These are phyloP conservation scores for Gomphus sp. DNA, from an alignment of 1,284 basidiomycete species.

Conservation along the genomic window DNA sequence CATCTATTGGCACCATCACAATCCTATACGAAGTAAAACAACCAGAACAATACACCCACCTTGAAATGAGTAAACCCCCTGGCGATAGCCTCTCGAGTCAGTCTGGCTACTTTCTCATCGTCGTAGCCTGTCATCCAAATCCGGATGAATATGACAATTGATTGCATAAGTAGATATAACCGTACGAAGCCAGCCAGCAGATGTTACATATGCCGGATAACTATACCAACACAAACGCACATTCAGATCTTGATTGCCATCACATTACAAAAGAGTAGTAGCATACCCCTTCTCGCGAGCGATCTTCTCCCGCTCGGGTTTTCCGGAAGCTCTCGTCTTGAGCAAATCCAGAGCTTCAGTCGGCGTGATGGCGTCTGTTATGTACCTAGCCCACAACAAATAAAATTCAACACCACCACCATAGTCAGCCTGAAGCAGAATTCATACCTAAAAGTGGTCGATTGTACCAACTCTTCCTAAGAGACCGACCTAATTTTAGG, in stretches of 20 bases:
- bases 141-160: not conserved
- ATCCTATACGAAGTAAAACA: not conserved
- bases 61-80: constrained; percentile 95
- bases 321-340: constrained; percentile 65
- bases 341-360: constrained; percentile 84
- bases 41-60: constrained; percentile 16
- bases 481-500: not conserved
- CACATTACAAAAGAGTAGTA: not conserved
- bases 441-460: constrained; percentile 56
- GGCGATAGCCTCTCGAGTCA: constrained; percentile 78
- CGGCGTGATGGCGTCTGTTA: constrained; percentile 86
- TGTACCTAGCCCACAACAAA: constrained; percentile 46
- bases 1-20: constrained; percentile 37
- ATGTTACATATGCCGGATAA: constrained; percentile 95
- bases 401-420: not conserved
- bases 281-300: constrained; percentile 56
- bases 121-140: constrained; percentile 47
- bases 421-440: not conserved
- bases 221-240: constrained; percentile 27
- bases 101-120: constrained; percentile 82
- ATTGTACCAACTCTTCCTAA: constrained; percentile 79
- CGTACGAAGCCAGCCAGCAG: constrained; percentile 80
- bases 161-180: not conserved
- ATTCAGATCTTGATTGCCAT: not conserved
- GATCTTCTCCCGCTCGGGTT: constrained; percentile 66